Base-by-base conservation (phyloP, 768 basidiomycete genomes). In the Tylopilus felleus region DNA sequence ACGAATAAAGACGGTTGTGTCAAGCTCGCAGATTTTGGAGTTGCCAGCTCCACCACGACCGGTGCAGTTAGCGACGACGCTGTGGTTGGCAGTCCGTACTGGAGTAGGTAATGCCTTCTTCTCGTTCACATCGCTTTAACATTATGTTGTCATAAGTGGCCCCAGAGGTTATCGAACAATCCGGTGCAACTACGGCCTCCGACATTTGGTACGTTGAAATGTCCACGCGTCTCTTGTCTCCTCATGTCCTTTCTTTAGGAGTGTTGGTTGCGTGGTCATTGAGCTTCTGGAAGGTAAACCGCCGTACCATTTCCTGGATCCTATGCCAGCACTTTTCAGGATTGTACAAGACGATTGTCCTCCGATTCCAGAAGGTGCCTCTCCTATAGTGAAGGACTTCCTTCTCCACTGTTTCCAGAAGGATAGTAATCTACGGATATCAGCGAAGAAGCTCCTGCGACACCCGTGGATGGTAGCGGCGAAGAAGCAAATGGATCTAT, bases 21-120 rank as follows among this genome's bases (percentile, higher is more conserved):
- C 55, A 99, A 98, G 72, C 80, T 99, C n/a, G 97, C 97, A 13
- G 97, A 99, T 72, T 99, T 99, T 65, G 97, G 97, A 47, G 97
- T 99, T 19, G 93, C 94, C 12, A 88, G 86, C 50, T 84, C 80
- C 41, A 84, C 90, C 10, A 83, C 86, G 23, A 80, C 85, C 1
- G 87, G 83, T 12, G 86, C 83, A 12, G 85, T 85, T 22, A 81
- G 81, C 42, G 92, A 97, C 67, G 90, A 88, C 63, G 90, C 93
- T 12, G 96, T 99, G 2, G 96, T 98, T 39, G 96, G 96, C 7
- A 95, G 92, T 65, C 96, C 96, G 5, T 99, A 99, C 67, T 99
- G 96, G 96, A 99, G 90, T 93, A 70, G 60, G 87, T 80, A 3
- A 49, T 39, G 31, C 48, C 43, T 50, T 43, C 14, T 25, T 27